phyloP scores from a whole-genome alignment of 1,284 basidiomycete species.

The Macrocybe sp. region DNA sequence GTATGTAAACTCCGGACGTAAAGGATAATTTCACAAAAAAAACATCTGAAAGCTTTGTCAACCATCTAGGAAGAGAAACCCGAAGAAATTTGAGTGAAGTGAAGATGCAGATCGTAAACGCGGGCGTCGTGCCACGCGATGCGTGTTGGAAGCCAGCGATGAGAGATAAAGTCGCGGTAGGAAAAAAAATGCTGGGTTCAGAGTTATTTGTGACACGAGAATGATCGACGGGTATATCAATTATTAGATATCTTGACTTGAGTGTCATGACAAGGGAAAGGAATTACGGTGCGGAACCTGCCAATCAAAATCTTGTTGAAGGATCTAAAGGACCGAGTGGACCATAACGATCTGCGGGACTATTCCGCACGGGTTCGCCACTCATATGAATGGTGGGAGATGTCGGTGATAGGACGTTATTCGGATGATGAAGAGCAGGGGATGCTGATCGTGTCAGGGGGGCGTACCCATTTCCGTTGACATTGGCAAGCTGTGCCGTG shows the following conservation, averaged over 20 bases:
- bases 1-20: no score
- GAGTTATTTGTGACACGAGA: constrained; percentile 19
- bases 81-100: no score
- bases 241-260: constrained; percentile 24
- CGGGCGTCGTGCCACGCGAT: no score
- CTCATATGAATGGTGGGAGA: constrained; percentile 30
- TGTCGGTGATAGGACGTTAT: constrained; percentile 43
- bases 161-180: not conserved
- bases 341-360: constrained; percentile 53
- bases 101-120: no score
- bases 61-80: no score
- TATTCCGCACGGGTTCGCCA: constrained; percentile 30
- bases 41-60: no score
- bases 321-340: constrained; percentile 77
- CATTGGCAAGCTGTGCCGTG: constrained; percentile 35
- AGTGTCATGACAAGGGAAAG: constrained; percentile 10
- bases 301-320: constrained; percentile 36
- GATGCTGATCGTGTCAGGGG: constrained; percentile 48
- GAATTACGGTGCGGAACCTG: constrained; percentile 3
- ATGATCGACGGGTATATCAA: constrained; percentile 32
- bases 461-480: constrained; percentile 47
- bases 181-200: constrained; percentile 16
- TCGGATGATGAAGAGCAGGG: constrained; percentile 28
- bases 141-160: no score
- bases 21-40: no score